Base-by-base conservation (phyloP, 2,329 filamentous ascomycete species). In the Alternaria burnsii region DNA sequence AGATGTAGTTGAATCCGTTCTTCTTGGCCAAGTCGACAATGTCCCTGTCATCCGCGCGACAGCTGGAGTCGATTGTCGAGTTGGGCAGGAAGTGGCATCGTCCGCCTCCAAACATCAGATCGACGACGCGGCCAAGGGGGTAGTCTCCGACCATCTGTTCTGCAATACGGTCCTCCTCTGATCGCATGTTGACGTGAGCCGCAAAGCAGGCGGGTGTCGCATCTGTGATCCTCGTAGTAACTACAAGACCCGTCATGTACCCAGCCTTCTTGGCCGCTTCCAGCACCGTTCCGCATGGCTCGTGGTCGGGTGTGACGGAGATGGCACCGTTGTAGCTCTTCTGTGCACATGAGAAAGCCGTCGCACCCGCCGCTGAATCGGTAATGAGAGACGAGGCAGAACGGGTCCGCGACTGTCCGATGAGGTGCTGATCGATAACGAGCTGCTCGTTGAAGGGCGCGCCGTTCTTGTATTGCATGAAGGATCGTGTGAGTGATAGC, bases 241-340 rank as follows among this genome's bases (percentile, higher is more conserved):
- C 95, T 2, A 98, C 95, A 66, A 99, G 80, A 0, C 95, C 95
- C 3, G 95, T 99, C 80, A 89, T 90, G 76, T 97, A 98, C 14
- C 95, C 95, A 9, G 92, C 91, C 69, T 88, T 87, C 81, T 97
- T 97, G 38, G 95, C 95, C 4, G 95, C 95, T 82, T 99, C 95
- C 54, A 99, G 86, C 40, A 91, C 93, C 18, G 94, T 97, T 8
- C 94, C 95, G 78, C 95, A 99, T 5, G 95, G 93, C 30, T 88
- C 88, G 68, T 91, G 88, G 78, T 96, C 90, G 0, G 94, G 94
- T 16, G 96, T 84, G 55, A 97, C 91, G 10, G 93, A 91, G 69
- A 99, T 98, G 68, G 95, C 95, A 48, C 93, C 93, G 75, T 99
- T 99, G 82, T 99, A 99, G 78, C 90, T 97, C 87, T 99, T 99